These are phyloP conservation scores for Voacanga thouarsii DNA, from an alignment of 257 asterid genomes.

Conservation along the genomic window DNA sequence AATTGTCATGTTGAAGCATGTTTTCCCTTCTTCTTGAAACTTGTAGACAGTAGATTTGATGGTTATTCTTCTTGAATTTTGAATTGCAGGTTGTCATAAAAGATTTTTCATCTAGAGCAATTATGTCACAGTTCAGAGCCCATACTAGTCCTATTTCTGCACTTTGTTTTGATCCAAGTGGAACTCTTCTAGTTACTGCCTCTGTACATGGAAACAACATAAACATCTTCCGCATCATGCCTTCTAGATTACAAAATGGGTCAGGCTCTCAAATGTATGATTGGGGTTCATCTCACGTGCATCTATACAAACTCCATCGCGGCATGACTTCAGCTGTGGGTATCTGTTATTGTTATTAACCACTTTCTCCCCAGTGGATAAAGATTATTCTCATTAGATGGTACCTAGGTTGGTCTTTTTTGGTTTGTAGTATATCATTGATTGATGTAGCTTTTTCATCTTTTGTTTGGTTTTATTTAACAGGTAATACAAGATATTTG, in stretches of 20 bases:
- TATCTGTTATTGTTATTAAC: constrained; percentile 13
- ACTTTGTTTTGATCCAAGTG: constrained; percentile 51
- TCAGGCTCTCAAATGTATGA: constrained; percentile 31
- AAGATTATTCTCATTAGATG: not conserved
- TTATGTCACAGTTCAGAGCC: constrained; percentile 50
- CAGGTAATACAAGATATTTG: constrained; percentile 53
- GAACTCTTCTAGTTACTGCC: constrained; percentile 53
- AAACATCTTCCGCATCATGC: constrained; percentile 45
- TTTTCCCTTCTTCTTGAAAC: not conserved
- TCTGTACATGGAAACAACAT: constrained; percentile 48
- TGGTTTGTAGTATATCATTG: not conserved
- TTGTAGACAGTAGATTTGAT: not conserved
- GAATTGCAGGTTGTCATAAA: constrained; percentile 40
- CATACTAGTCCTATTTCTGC: constrained; percentile 46
- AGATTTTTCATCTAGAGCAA: constrained; percentile 37
- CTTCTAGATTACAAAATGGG: constrained; percentile 34
- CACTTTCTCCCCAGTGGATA: not conserved
- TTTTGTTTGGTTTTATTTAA: constrained; percentile 10
- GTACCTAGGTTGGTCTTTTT: not conserved
- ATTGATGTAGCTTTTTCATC: not conserved
- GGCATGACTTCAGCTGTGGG: constrained; percentile 55
- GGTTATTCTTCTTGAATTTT: constrained; percentile 8
- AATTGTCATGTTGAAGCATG: not conserved
- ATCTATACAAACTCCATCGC: constrained; percentile 47
- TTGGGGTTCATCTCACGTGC: constrained; percentile 45